These are phyloP conservation scores for Oryza meridionalis DNA, from an alignment of 176 grass and related monocot species.

Conservation along the genomic window DNA sequence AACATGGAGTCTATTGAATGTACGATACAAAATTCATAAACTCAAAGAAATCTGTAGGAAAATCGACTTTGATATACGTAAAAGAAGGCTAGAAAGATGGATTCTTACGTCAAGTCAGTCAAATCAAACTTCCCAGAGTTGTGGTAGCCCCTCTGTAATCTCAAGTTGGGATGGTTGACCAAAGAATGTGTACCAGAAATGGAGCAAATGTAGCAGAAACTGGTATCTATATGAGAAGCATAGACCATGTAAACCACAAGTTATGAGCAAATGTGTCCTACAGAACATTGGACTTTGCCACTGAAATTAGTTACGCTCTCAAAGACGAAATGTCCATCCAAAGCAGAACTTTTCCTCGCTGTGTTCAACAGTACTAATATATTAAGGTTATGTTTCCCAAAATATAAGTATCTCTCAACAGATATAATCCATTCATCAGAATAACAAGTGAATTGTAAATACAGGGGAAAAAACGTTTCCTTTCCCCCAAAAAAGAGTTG, in stretches of 20 bases:
- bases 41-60: neutral
- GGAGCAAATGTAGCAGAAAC: constrained; percentile 36
- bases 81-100: neutral
- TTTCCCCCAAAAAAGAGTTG: neutral
- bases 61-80: constrained; percentile 24
- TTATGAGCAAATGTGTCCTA: neutral
- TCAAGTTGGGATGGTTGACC: constrained; percentile 41
- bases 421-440: neutral
- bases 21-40: neutral
- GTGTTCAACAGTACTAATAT: neutral
- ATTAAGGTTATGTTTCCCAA: neutral
- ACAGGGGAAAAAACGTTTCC: neutral
- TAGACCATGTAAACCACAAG: neutral
- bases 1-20: neutral
- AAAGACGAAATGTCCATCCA: neutral
- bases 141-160: constrained; percentile 48
- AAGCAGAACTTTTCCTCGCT: neutral
- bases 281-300: constrained; percentile 4
- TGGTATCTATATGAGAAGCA: constrained; percentile 61
- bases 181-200: constrained; percentile 39
- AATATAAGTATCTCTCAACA: neutral
- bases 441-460: neutral
- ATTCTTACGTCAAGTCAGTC: constrained; percentile 97
- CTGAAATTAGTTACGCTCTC: neutral
- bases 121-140: constrained; percentile 79